Evolutionary conservation across 768 basidiomycete species (phyloP), one percentile per base, ranked within the genome.

Genomic region (Mycena leptocephala): DNA sequence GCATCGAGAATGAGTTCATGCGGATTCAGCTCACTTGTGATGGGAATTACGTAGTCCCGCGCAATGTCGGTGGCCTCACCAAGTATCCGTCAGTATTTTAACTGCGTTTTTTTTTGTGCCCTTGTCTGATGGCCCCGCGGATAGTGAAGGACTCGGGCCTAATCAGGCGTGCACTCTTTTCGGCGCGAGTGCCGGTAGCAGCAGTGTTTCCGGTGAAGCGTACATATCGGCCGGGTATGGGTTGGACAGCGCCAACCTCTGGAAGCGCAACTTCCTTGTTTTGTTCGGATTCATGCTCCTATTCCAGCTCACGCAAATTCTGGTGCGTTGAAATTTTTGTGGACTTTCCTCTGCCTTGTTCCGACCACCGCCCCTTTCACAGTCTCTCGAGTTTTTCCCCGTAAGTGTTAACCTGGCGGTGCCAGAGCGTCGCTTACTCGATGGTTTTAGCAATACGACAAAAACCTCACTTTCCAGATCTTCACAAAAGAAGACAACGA

Each of bases 1-100:
- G 90, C 43, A 94, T 97, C 93, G 92, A 94, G 84, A 97, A 97
- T 82, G 96, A 98, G 82, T 96, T 97, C 84, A 91, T 88, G 87
- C 91, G 92, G 22, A 91, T 92, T 41, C 83, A 89, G 90, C 81
- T 95, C 56, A 86, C 85, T 13, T 96, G 95, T 79, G 92, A 94
- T 79, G 95, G 94, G 24, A 85, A 82, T 56, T 91, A 88, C 70
- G 83, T 96, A 43, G 86, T 94, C 24, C 95, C 95, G 3, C 88
- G 93, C 55, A 95, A 95, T 79, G 87, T 86, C 16, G 85, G 86
- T 2, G 91, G 89, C 10, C 70, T 92, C 26, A 85, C 83, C 26
- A 90, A 90, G 80, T 95, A 95, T 83, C 92, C 94, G 90, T 92
- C 79, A 76, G 92, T 88, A 8, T 59, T 73, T 72, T 8, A 41